These are phyloP conservation scores for Chalara sp. DNA, from an alignment of 2,329 filamentous ascomycete species.

Conservation along the genomic window DNA sequence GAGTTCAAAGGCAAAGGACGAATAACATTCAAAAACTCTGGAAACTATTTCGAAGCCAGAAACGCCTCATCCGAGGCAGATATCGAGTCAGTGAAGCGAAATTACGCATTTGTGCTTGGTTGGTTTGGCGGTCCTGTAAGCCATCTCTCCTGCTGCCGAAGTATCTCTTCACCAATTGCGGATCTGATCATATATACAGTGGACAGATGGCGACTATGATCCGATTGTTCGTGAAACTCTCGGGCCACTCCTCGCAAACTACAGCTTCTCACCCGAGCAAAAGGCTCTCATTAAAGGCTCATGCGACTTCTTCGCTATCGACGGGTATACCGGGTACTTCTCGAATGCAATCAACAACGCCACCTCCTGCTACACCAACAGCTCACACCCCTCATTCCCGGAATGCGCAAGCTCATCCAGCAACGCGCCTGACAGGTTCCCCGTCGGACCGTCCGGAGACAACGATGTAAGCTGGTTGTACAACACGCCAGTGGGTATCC, in stretches of 20 bases:
- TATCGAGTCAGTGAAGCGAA: slow-evolving; percentile 21
- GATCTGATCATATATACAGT: slow-evolving; percentile 36
- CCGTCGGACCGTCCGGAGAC: slow-evolving; percentile 36
- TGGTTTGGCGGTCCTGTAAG: slow-evolving; percentile 35
- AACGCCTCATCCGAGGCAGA: slow-evolving; percentile 26
- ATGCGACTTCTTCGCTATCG: slow-evolving; percentile 49
- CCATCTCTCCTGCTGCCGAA: background rate
- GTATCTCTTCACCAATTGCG: slow-evolving; percentile 15
- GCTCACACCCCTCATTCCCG: slow-evolving; percentile 13
- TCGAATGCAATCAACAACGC: slow-evolving; percentile 30
- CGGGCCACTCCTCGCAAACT: slow-evolving; percentile 32
- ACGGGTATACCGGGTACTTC: slow-evolving; percentile 48
- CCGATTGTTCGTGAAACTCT: slow-evolving; percentile 38
- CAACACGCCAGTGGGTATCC: slow-evolving; percentile 31
- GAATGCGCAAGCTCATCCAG: slow-evolving; percentile 15
- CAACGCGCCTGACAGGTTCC: slow-evolving; percentile 20
- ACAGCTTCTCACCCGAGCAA: slow-evolving; percentile 37
- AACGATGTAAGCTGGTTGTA: slow-evolving; percentile 34
- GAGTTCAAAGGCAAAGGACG: slow-evolving; percentile 43
- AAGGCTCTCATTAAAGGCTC: slow-evolving; percentile 43
- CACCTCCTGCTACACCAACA: slow-evolving; percentile 29
- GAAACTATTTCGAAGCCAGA: slow-evolving; percentile 39
- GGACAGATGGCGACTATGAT: slow-evolving; percentile 45
- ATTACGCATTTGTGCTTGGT: slow-evolving; percentile 39
- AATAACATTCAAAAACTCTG: slow-evolving; percentile 38